Evolutionary conservation across 192 early-diverging fungal genomes (phyloP).

Genomic region (Coemansia sp.): DNA sequence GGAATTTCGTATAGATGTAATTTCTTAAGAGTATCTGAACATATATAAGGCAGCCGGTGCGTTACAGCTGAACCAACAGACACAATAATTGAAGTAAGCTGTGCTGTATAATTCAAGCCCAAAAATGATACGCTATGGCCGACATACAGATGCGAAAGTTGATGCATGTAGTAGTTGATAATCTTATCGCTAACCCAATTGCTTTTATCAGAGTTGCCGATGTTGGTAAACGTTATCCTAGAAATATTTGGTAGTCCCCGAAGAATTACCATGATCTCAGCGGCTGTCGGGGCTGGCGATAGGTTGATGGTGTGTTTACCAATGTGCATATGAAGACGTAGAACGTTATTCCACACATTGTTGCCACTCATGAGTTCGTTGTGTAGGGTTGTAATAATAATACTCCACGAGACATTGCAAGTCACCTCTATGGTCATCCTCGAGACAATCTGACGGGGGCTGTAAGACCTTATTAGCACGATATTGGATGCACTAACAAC

Average conservation of each 20-base stretch:
- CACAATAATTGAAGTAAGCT: background rate
- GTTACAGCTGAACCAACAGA: background rate
- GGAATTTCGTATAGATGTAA: background rate
- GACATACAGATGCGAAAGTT: background rate
- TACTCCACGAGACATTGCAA: background rate
- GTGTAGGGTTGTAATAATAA: background rate
- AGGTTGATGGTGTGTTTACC: background rate
- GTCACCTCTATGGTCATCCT: background rate
- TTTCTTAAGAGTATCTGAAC: background rate
- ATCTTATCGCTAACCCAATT: background rate
- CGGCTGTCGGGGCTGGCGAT: background rate
- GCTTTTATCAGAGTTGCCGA: background rate
- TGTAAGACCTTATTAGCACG: background rate
- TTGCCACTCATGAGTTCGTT: background rate
- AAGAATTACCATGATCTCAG: background rate
- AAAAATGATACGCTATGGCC: background rate
- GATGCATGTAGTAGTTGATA: background rate
- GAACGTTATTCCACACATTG: background rate
- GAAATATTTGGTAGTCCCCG: background rate
- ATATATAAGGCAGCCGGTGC: background rate
- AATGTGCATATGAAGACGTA: background rate
- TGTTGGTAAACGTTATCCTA: background rate
- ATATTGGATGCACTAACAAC: background rate
- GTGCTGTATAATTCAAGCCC: background rate
- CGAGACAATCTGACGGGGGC: background rate